Percentiles rank a stretch among this genome's conserved stretches.
These are phyloP conservation scores for Raphanus raphanistrum DNA, from an alignment of 345 rosid genomes.

Conservation along the genomic window DNA sequence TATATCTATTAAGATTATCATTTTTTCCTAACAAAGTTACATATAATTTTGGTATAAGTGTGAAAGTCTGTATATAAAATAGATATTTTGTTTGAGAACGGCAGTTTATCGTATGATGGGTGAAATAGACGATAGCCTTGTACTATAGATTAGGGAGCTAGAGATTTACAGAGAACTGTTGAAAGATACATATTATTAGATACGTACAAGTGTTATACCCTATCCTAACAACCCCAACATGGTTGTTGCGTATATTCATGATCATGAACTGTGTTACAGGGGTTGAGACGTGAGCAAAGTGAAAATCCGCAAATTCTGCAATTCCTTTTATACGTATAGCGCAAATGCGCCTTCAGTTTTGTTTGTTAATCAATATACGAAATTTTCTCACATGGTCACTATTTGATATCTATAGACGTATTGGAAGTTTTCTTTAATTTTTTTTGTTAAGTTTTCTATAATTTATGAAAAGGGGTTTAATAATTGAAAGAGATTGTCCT, in stretches of 20 bases:
- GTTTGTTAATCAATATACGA: background rate
- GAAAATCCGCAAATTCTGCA: background rate
- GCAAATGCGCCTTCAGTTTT: background rate
- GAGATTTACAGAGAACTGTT: background rate
- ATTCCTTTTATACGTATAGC: background rate
- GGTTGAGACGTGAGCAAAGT: background rate
- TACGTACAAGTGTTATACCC: background rate
- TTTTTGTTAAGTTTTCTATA: background rate
- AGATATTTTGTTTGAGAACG: background rate
- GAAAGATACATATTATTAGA: background rate
- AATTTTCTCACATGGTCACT: background rate
- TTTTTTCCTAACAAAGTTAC: too few species aligned
- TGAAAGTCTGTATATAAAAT: background rate
- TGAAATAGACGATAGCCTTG: background rate
- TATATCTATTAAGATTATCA: too few species aligned
- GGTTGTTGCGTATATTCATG: background rate
- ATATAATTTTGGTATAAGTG: background rate
- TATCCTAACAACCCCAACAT: background rate
- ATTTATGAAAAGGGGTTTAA: background rate
- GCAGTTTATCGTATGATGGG: background rate
- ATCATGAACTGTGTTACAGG: background rate
- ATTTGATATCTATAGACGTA: background rate
- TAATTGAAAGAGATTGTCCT: slow-evolving; percentile 19
- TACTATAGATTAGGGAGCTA: background rate
- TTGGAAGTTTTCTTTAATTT: too few species aligned